Conservation (phyloP, 2,329 filamentous ascomycete genomes). For the Colletotrichum sp. region DNA sequence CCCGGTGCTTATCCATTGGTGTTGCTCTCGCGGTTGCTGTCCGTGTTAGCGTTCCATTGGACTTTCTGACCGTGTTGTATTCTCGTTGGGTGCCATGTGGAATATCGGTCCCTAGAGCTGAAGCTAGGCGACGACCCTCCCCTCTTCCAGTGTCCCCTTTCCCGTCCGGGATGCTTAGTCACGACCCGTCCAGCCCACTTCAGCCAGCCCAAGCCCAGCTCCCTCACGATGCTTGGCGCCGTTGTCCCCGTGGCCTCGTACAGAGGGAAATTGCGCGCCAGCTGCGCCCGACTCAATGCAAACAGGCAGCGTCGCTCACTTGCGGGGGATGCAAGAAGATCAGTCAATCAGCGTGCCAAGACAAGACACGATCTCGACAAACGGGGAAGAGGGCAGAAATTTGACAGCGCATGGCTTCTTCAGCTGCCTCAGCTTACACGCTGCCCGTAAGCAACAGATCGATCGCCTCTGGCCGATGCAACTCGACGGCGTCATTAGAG, state of each 20-base stretch:
- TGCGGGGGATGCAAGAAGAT: not conserved
- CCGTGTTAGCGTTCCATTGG: not conserved
- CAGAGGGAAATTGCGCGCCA: slow-evolving; percentile 12
- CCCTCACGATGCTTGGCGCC: slow-evolving; percentile 8
- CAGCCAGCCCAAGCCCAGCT: not conserved
- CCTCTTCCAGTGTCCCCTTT: not conserved
- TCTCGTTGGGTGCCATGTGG: not conserved
- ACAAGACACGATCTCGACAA: not conserved
- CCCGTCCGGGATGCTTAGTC: not conserved
- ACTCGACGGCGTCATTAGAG: not conserved
- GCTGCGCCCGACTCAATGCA: slow-evolving; percentile 6
- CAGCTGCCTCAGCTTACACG: not conserved
- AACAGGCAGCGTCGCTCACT: not conserved
- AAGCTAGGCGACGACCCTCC: not conserved
- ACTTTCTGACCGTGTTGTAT: not conserved
- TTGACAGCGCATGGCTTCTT: not conserved
- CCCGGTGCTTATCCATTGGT: not conserved
- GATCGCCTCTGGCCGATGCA: not conserved
- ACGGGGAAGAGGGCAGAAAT: not conserved
- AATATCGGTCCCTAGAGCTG: not conserved
- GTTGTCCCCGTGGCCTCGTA: slow-evolving; percentile 7
- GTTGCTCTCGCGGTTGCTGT: not conserved
- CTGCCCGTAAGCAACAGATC: not conserved
- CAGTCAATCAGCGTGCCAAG: not conserved
- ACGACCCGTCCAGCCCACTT: not conserved